phyloP scores from a whole-genome alignment of 2,329 filamentous ascomycete genomes.

The Zalaria sp. region DNA sequence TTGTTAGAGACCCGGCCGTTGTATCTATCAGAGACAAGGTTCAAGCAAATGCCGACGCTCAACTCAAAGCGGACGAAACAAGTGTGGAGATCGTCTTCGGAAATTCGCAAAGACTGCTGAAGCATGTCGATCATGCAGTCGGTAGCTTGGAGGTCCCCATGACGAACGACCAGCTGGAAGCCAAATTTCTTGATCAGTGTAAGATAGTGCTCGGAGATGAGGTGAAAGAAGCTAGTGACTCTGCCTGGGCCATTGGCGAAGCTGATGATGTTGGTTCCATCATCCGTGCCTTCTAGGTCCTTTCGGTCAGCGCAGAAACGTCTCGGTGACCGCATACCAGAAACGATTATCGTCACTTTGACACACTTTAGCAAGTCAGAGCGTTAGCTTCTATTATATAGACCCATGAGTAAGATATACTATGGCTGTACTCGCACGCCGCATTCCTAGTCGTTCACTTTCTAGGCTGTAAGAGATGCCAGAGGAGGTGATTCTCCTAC shows the following conservation, averaged over 20 bases:
- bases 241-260: conserved; percentile 11
- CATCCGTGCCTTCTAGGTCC: background rate
- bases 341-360: too few species aligned
- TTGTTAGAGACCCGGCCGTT: conserved; percentile 29
- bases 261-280: conserved; percentile 7
- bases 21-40: conserved; percentile 31
- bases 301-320: too few species aligned
- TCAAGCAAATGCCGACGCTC: conserved; percentile 26
- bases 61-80: conserved; percentile 28
- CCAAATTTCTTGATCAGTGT: conserved; percentile 38
- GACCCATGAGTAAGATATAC: too few species aligned
- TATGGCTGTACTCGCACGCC: too few species aligned
- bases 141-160: conserved; percentile 36
- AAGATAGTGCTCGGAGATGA: conserved; percentile 25
- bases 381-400: too few species aligned
- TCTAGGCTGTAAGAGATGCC: too few species aligned
- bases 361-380: too few species aligned
- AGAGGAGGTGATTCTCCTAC: too few species aligned
- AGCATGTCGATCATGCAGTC: conserved; percentile 35
- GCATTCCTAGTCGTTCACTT: too few species aligned
- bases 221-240: conserved; percentile 10
- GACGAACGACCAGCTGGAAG: conserved; percentile 29
- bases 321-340: too few species aligned
- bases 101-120: conserved; percentile 24
- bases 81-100: conserved; percentile 23